phyloP scores from a whole-genome alignment of 441 rosid species.

The Gossypium davidsonii region DNA sequence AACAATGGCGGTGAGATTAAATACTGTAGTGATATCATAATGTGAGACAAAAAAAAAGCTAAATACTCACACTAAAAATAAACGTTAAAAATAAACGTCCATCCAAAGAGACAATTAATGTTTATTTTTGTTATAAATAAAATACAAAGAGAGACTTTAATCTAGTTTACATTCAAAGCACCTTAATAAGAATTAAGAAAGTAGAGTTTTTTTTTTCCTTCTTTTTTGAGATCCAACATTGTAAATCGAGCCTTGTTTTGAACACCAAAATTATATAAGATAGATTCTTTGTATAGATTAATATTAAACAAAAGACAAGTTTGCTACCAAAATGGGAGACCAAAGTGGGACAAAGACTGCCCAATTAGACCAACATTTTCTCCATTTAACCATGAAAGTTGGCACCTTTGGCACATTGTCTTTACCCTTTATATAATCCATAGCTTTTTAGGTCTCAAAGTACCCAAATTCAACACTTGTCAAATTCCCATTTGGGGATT shows the following conservation, averaged over 20 bases:
- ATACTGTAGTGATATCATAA: too few species aligned
- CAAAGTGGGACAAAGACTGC: constrained; percentile 25
- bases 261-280: neutral
- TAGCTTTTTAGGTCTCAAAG: neutral
- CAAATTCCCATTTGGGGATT: constrained; percentile 21
- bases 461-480: constrained; percentile 20
- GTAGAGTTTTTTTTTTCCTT: neutral
- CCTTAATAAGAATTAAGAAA: constrained; percentile 15
- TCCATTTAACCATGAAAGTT: constrained; percentile 17
- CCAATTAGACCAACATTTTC: constrained; percentile 24
- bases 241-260: constrained; percentile 25
- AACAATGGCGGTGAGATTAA: too few species aligned
- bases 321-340: constrained; percentile 42
- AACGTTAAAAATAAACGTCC: too few species aligned
- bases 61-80: too few species aligned
- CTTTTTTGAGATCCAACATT: constrained; percentile 20
- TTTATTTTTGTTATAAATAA: neutral
- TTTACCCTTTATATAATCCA: neutral
- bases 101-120: too few species aligned
- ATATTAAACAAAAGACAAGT: constrained; percentile 25
- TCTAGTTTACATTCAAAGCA: constrained; percentile 29
- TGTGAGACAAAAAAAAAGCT: too few species aligned
- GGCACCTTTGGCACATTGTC: constrained; percentile 7
- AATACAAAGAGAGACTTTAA: constrained; percentile 1
- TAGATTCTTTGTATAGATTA: constrained; percentile 16